phyloP scores from a whole-genome alignment of 2,329 filamentous ascomycete genomes.

The Cryphonectria radicalis region DNA sequence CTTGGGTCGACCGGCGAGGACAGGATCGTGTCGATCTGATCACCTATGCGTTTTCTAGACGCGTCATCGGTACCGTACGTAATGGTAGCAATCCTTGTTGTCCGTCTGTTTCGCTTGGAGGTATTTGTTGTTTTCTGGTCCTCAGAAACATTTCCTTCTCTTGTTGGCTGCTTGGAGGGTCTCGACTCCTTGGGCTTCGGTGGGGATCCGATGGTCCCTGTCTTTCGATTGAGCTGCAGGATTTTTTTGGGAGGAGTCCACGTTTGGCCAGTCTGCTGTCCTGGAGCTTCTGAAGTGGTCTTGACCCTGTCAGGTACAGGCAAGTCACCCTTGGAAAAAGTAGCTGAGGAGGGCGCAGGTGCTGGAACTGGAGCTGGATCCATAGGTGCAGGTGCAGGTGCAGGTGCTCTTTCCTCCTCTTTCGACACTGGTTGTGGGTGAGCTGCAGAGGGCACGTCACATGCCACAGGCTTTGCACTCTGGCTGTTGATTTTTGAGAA shows the following conservation, averaged over 20 bases:
- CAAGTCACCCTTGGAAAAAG: neutral
- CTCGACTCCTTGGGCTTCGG: conserved; percentile 54
- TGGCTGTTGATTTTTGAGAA: conserved; percentile 30
- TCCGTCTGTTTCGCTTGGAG: conserved; percentile 42
- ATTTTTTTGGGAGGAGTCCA: conserved; percentile 48
- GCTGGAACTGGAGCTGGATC: neutral
- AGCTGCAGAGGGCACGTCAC: conserved; percentile 25
- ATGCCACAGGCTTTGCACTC: neutral
- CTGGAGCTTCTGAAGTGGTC: neutral
- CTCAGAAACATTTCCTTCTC: conserved; percentile 22
- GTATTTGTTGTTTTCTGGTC: conserved; percentile 33
- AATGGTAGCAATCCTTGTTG: conserved; percentile 55
- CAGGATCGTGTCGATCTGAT: conserved; percentile 68
- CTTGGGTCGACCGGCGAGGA: conserved; percentile 31
- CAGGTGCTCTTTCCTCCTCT: neutral
- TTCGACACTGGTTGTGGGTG: neutral
- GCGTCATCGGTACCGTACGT: conserved; percentile 60
- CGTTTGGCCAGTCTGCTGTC: neutral
- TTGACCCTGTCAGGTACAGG: neutral
- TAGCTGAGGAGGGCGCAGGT: neutral
- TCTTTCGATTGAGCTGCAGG: conserved; percentile 61
- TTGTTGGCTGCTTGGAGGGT: conserved; percentile 26
- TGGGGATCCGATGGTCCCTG: conserved; percentile 65
- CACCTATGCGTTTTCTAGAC: conserved; percentile 55
- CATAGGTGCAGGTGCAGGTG: neutral